Evolutionary conservation across 495 filamentous ascomycete genomes (phyloP).

Genomic region (Neurospora tetraspora): DNA sequence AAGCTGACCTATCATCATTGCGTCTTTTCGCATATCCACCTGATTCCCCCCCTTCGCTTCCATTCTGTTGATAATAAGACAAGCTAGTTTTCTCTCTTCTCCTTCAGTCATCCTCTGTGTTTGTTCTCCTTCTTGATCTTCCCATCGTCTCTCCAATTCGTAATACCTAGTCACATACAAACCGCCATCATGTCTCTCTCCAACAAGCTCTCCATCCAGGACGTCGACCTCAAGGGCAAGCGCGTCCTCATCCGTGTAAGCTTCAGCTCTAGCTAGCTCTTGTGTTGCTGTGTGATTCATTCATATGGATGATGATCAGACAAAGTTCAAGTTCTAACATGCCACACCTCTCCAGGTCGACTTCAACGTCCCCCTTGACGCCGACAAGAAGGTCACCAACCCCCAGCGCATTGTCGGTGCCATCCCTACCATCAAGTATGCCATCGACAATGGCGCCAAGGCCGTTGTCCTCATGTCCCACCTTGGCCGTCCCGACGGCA

Average conservation of each 20-base stretch:
- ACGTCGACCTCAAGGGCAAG: conserved; percentile 96
- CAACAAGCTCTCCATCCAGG: conserved; percentile 93
- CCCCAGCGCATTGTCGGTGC: conserved; percentile 96
- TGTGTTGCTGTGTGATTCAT: not conserved
- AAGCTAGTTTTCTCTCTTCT: not conserved
- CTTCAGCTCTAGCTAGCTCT: not conserved
- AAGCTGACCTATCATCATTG: not conserved
- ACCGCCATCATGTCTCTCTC: conserved; percentile 79
- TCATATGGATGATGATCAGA: not conserved
- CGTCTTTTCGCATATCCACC: not conserved
- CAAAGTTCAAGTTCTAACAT: conserved; percentile 1
- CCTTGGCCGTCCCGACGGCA: conserved; percentile 89
- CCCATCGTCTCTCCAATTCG: not conserved
- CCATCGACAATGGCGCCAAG: conserved; percentile 87
- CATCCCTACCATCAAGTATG: conserved; percentile 96
- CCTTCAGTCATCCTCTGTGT: not conserved
- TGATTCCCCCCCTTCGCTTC: not conserved
- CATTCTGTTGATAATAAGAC: not conserved
- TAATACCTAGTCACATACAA: not conserved
- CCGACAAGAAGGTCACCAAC: conserved; percentile 88
- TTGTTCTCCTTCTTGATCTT: not conserved
- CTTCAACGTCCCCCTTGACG: conserved; percentile 97
- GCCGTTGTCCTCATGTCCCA: conserved; percentile 97
- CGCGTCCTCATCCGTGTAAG: conserved; percentile 91
- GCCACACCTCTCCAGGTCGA: conserved; percentile 58